These are phyloP conservation scores for Dentipellis sp. DNA, from an alignment of 768 basidiomycete species.

Conservation along the genomic window DNA sequence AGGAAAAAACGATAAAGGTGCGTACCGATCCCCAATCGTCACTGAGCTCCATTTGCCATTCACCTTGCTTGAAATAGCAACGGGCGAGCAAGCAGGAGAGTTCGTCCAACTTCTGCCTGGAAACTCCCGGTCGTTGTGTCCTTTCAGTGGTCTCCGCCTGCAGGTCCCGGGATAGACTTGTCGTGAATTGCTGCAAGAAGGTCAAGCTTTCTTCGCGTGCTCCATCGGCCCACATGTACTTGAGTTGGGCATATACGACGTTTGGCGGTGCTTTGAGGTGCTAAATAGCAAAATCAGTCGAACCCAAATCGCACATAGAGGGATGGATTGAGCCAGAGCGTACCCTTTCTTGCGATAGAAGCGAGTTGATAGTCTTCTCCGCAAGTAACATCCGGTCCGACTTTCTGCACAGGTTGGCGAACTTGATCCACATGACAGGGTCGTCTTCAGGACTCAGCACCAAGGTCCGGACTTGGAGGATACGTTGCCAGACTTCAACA, in stretches of 20 bases:
- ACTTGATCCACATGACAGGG: conserved; percentile 98
- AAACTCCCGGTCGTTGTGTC: conserved; percentile 36
- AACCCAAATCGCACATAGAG: background rate
- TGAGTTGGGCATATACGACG: conserved; percentile 93
- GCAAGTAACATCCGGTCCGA: conserved; percentile 90
- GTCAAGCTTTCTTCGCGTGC: conserved; percentile 68
- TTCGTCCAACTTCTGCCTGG: conserved; percentile 54
- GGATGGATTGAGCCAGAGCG: conserved; percentile 9
- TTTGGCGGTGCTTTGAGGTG: conserved; percentile 78
- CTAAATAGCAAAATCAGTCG: conserved; percentile 15
- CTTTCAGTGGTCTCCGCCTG: conserved; percentile 47
- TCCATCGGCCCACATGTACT: conserved; percentile 91
- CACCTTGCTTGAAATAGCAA: conserved; percentile 92
- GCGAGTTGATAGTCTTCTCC: conserved; percentile 92
- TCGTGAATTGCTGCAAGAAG: conserved; percentile 77
- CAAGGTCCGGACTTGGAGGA: conserved; percentile 90
- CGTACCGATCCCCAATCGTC: conserved; percentile 76
- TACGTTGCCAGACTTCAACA: conserved; percentile 98
- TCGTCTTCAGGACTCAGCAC: conserved; percentile 92
- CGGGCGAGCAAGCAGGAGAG: conserved; percentile 86
- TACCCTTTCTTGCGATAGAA: conserved; percentile 69
- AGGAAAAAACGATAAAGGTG: conserved; percentile 4
- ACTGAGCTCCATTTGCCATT: conserved; percentile 82
- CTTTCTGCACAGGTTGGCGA: conserved; percentile 95
- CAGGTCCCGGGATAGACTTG: conserved; percentile 67